Evolutionary conservation across 345 rosid genomes (phyloP).

Genomic region (Viola odorata): DNA sequence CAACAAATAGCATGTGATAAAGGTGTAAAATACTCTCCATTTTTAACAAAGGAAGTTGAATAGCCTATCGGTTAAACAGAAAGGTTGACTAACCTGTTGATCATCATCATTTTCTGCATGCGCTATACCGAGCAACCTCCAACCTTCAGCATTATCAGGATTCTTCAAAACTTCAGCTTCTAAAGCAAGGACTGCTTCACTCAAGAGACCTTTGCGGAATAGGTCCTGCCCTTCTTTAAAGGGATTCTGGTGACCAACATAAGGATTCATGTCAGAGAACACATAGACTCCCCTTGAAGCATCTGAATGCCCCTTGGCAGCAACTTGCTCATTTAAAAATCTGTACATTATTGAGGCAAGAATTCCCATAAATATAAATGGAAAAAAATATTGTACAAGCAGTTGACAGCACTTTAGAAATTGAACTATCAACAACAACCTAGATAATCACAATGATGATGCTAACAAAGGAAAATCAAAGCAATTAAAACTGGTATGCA

Average conservation of each 20-base stretch:
- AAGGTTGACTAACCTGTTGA: slow-evolving; percentile 66
- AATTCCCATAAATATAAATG: neutral
- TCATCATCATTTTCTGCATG: slow-evolving; percentile 99
- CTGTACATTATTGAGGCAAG: slow-evolving; percentile 25
- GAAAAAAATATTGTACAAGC: neutral
- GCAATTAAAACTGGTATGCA: no score
- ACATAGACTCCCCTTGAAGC: slow-evolving; percentile 85
- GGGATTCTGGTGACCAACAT: slow-evolving; percentile 96
- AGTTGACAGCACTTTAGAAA: neutral
- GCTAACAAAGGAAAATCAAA: neutral
- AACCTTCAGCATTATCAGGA: slow-evolving; percentile 96
- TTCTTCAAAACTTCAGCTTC: slow-evolving; percentile 99
- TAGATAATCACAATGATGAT: neutral
- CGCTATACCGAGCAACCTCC: slow-evolving; percentile 98
- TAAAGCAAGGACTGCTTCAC: slow-evolving; percentile 98
- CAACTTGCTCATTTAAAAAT: slow-evolving; percentile 64
- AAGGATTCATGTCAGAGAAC: slow-evolving; percentile 98
- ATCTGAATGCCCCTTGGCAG: slow-evolving; percentile 50
- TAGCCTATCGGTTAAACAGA: neutral
- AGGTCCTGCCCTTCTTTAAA: slow-evolving; percentile 93
- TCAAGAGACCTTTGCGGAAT: slow-evolving; percentile 94
- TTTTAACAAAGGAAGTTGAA: neutral
- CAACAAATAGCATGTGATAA: neutral
- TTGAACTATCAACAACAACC: neutral
- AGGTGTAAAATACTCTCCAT: no score